Base-by-base conservation (phyloP, 2,329 filamentous ascomycete genomes). In the Seiridium unicorne region DNA sequence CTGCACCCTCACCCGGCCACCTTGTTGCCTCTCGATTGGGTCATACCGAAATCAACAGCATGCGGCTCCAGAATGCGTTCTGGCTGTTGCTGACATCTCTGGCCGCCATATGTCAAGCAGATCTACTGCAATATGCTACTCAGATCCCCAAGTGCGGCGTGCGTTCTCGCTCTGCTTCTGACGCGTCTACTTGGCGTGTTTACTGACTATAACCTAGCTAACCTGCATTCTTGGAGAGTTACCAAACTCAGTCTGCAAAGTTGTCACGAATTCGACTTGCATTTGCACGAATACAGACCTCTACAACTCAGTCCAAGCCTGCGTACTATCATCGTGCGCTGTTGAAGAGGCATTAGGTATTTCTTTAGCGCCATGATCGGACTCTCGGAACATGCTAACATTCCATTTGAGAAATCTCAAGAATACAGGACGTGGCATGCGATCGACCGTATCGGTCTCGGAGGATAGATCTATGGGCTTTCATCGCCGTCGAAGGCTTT, bases 401-500 rank as follows among this genome's bases (percentile, higher is more conserved):
- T 67, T 9, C 36, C 13, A 8, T 51, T 32, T 2, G n/a, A 73
- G 73, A 69, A 36, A 69, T 75, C 7, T 70, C 66, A 31, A 64
- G 70, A 46, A 60, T 73, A 26, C 66, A 75, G 48, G 70, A 72
- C n/a, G 62, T 70, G 26, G 67, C 68, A 11, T 80, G 77, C 58
- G 57, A 70, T 1, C 61, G 63, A 13, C 69, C 72, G 9, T 51
- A 54, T 8, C 69, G 74, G n/a, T 70, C 71, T 6, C 70, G 73
- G 10, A 72, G 69, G 48, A 55, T 64, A 0, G 65, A 69, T 4
- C 65, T 79, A n/a, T 65, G 74, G 34, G 69, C 71, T 3, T 64
- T 76, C 2, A 66, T 79, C n/a, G 65, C 71, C 3, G 66, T 76
- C 42, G 73, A 79, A 59, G 60, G 72, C 1, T 66, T 73, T 38